A percentile compares a stretch with the other conserved stretches of the same genome.
Conservation (phyloP, 345 rosid genomes). For the Eucalyptus rudis region DNA sequence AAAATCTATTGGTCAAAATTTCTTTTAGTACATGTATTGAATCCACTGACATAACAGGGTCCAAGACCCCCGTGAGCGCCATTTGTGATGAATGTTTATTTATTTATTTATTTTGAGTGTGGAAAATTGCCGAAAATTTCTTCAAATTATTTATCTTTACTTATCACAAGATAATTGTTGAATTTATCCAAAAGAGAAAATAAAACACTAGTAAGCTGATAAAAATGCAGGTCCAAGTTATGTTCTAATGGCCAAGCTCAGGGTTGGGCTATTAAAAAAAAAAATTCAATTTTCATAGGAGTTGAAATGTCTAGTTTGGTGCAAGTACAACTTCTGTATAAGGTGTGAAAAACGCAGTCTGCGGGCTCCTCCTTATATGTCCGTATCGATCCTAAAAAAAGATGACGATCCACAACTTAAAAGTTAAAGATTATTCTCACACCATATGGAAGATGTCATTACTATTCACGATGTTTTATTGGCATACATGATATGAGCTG, state of each 20-base stretch:
- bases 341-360: background rate
- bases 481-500: background rate
- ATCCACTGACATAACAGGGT: background rate
- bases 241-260: background rate
- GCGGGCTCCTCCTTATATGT: background rate
- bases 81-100: background rate
- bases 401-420: background rate
- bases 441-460: background rate
- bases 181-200: background rate
- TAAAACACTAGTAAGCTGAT: background rate
- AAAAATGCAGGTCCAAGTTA: background rate
- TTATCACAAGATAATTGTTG: background rate
- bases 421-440: background rate
- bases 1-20: accelerated
- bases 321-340: background rate
- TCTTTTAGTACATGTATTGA: background rate
- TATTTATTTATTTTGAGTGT: no score
- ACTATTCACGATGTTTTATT: background rate
- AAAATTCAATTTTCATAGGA: background rate
- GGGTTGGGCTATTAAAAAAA: background rate
- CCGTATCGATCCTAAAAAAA: background rate
- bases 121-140: background rate
- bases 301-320: background rate
- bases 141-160: background rate
- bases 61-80: no score